Conservation (phyloP, 805 yeast species). For the Monosporozyma unispora region DNA sequence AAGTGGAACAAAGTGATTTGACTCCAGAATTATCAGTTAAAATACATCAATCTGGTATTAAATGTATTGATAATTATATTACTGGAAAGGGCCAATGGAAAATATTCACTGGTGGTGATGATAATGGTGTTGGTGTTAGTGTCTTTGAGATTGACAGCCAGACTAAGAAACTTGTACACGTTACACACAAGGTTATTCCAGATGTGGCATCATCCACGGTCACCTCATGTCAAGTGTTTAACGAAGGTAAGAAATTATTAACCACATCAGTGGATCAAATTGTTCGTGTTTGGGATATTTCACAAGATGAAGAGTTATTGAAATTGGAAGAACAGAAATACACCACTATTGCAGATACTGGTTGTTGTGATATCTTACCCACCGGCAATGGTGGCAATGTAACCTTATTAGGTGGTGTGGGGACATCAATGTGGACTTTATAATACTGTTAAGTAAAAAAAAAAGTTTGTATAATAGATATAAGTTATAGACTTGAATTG, state of each 20-base stretch:
- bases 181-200: slow-evolving; percentile 17
- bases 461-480: neutral
- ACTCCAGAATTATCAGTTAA: neutral
- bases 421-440: slow-evolving; percentile 47
- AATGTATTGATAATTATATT: slow-evolving; percentile 39
- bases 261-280: slow-evolving; percentile 82
- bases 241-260: slow-evolving; percentile 30
- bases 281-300: slow-evolving; percentile 53
- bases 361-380: slow-evolving; percentile 45
- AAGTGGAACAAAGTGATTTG: neutral
- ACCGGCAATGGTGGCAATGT: slow-evolving; percentile 25
- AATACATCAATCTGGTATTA: slow-evolving; percentile 81
- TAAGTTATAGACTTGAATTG: neutral
- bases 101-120: slow-evolving; percentile 85
- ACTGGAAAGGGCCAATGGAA: slow-evolving; percentile 12
- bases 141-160: slow-evolving; percentile 27
- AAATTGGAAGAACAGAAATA: slow-evolving; percentile 36
- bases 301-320: slow-evolving; percentile 22
- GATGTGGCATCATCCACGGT: slow-evolving; percentile 83
- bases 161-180: slow-evolving; percentile 1
- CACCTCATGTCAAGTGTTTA: slow-evolving; percentile 45
- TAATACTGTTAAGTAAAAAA: neutral
- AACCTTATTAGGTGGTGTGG: slow-evolving; percentile 66
- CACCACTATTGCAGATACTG: slow-evolving; percentile 89
- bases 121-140: slow-evolving; percentile 55